Evolutionary conservation across 257 asterid genomes (phyloP), one percentile per base, ranked within the genome.

Genomic region (Coffea eugenioides): DNA sequence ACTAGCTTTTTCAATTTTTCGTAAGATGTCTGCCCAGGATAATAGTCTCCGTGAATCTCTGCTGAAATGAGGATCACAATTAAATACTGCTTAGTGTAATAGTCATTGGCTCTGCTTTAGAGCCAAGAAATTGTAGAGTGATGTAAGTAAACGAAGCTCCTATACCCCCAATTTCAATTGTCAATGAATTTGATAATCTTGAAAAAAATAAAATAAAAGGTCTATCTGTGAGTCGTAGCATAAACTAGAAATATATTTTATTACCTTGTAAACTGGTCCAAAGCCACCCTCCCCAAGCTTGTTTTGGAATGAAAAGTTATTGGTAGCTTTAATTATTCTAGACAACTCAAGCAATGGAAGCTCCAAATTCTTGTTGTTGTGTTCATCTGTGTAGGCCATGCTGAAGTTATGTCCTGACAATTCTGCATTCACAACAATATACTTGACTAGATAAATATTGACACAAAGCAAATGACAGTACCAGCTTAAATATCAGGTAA

Each of bases 251-350:
- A 51, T 36, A 34, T 13, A 18, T 27, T 27, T 27, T 16, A 2
- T 65, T 84, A 80, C 90, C 90, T 78, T 86, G 73, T 86, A 79
- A 77, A 84, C 89, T 67, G 82, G 76, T 15, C 90, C 90, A 66
- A 61, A 87, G 41, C 90, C 90, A 71, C 90, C 90, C 76, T 87
- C 86, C 66, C 90, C 90, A 65, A 86, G 82, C 81, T 84, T 84
- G 76, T 82, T 84, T 51, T 4, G 52, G 23, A 45, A 15, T 41
- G 84, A 80, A 43, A 84, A 87, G 31, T 75, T 71, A 25, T 78
- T 27, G 2, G 90, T 84, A 75, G 88, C 90, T 34, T 80, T 81
- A 39, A 64, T 16, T 41, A 87, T 51, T 31, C 69, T 46, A 43
- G 74, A 74, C 1, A 87, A 74, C 51, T 83, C 74, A 82, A 82